Percentiles rank a stretch among this genome's conserved stretches.
Conservation (phyloP, 2,329 filamentous ascomycete genomes). For the Xylaria sp. region DNA sequence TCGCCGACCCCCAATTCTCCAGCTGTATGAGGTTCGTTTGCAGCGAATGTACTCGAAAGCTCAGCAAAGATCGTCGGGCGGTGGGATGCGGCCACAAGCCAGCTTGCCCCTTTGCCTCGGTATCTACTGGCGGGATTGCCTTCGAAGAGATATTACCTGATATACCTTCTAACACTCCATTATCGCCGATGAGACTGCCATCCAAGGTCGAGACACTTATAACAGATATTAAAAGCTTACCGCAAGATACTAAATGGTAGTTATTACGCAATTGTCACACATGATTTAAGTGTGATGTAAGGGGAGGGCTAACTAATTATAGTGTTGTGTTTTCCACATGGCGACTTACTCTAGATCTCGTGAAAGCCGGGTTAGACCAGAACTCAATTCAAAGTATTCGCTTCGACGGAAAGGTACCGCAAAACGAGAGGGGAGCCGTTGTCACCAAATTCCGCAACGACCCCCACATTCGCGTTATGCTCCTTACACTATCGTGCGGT, state of each 20-base stretch:
- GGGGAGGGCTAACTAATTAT: not conserved
- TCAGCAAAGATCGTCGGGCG: not conserved
- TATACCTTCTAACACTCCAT: not conserved
- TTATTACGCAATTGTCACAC: not conserved
- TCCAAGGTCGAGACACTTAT: conserved; percentile 23
- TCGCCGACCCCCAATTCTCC: conserved; percentile 44
- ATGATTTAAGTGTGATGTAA: too few species aligned
- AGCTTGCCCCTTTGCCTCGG: conserved; percentile 40
- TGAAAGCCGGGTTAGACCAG: conserved; percentile 55
- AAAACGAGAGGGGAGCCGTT: conserved; percentile 54
- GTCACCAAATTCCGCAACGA: conserved; percentile 56
- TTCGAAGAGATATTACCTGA: conserved; percentile 43
- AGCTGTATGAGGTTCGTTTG: conserved; percentile 52
- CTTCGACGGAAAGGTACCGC: conserved; percentile 60
- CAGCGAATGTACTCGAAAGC: conserved; percentile 43
- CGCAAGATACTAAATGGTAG: conserved; percentile 12
- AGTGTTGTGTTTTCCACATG: conserved; percentile 66
- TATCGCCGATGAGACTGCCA: not conserved
- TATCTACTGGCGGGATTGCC: conserved; percentile 41
- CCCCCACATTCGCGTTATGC: conserved; percentile 54
- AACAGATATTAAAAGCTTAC: conserved; percentile 7
- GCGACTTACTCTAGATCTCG: conserved; percentile 60
- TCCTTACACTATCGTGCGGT: conserved; percentile 63
- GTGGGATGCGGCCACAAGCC: conserved; percentile 45
- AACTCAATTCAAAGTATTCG: conserved; percentile 52